Evolutionary conservation across 371 early-diverging fungal genomes (phyloP), one percentile per base, ranked within the genome.

Genomic region (Circinella umbellata): DNA sequence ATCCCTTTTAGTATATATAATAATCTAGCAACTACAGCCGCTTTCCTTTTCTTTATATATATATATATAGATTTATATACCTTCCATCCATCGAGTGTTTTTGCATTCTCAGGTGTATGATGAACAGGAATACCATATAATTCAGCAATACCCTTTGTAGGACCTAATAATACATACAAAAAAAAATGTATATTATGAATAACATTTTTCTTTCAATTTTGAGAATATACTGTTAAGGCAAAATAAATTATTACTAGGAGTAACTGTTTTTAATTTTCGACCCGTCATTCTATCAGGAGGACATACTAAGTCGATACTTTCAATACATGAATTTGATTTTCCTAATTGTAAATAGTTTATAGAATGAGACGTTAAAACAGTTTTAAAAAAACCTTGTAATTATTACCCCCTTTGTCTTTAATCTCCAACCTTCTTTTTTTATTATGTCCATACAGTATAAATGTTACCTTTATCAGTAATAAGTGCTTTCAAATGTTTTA

Each of bases 261-360:
- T 78, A 11, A 77, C 35, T 61, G 71, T 80, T 38, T 82, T 76
- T 11, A 78, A 61, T 20, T 77, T 81, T 66, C 86, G 79, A 20
- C 86, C 86, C 4, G 82, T 80, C 8, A 66, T 67, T 74, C 82
- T 70, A 69, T 91, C 89, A 2, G 88, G 87, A 15, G 91, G 89
- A 35, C 91, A 90, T 13, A 95, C 92, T 3, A 94, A 85, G 55
- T 90, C 92, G 18, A 94, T 78, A 36, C 79, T 75, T 27, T 75
- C 79, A 61, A 87, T 86, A 55, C 54, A 57, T 27, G 61, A 67
- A 9, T 62, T 36, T 13, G 35, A 38, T 37, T 42, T 39, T 10
- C 42, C 60, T 63, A 51, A 17, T 57, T 34, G 18, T 34, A 18
- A 27, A n/a, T 57, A 11, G 27, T 27, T 27, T 27, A 27, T 1